Evolutionary conservation across 2,329 filamentous ascomycete species (phyloP).

Genomic region (Fusarium subtropicale): DNA sequence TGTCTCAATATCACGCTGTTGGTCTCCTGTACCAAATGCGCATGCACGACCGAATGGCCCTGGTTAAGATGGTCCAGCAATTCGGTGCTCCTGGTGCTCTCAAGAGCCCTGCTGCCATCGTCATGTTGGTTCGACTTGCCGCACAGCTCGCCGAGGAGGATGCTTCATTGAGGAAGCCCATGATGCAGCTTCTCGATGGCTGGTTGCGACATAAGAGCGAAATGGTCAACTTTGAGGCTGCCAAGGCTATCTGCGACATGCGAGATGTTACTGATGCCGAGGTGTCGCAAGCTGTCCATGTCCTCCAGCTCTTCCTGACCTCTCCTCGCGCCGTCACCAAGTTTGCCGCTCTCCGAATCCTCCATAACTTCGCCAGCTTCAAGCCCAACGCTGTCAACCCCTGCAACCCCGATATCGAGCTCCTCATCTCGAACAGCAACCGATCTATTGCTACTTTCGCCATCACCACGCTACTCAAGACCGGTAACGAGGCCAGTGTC

Average conservation of each 20-base stretch:
- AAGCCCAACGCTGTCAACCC: slow-evolving; percentile 91
- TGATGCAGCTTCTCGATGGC: slow-evolving; percentile 96
- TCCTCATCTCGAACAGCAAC: slow-evolving; percentile 96
- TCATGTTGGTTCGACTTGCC: slow-evolving; percentile 92
- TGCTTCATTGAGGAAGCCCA: slow-evolving; percentile 86
- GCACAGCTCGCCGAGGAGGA: slow-evolving; percentile 96
- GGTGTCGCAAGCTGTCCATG: slow-evolving; percentile 91
- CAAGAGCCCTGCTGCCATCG: slow-evolving; percentile 92
- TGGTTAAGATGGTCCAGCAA: slow-evolving; percentile 99
- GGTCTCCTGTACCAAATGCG: slow-evolving; percentile 98
- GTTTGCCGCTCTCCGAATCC: slow-evolving; percentile 94
- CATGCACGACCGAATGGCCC: slow-evolving; percentile 94
- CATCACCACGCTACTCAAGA: slow-evolving; percentile 97
- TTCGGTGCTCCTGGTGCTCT: slow-evolving; percentile 91
- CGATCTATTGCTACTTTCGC: slow-evolving; percentile 98
- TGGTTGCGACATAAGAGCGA: slow-evolving; percentile 99
- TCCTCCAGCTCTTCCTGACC: slow-evolving; percentile 95
- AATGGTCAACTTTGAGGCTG: slow-evolving; percentile 99
- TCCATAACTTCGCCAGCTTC: slow-evolving; percentile 96
- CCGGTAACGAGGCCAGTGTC: slow-evolving; percentile 96
- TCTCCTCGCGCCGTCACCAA: slow-evolving; percentile 96
- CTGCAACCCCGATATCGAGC: slow-evolving; percentile 98
- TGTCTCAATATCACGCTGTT: slow-evolving; percentile 99
- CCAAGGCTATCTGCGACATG: slow-evolving; percentile 97
- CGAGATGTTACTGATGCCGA: slow-evolving; percentile 92